These are phyloP conservation scores for Medicago lupulina DNA, from an alignment of 306 rosid genomes.

Conservation along the genomic window DNA sequence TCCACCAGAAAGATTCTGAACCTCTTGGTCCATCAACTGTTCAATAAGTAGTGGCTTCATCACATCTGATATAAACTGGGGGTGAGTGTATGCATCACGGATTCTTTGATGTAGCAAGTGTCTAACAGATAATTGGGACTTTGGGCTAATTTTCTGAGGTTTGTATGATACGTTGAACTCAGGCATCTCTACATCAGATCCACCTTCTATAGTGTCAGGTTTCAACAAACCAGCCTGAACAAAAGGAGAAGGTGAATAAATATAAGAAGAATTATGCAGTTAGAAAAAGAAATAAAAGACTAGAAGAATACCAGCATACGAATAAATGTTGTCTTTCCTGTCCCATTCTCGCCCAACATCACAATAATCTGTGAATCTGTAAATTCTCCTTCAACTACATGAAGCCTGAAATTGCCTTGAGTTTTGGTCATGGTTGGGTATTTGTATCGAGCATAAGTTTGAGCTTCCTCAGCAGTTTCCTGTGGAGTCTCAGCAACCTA, in stretches of 20 bases:
- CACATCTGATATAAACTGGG: background rate
- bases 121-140: background rate
- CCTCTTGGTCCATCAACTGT: background rate
- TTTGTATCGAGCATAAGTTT: conserved; percentile 87
- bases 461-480: conserved; percentile 89
- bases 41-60: background rate
- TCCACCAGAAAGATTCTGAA: background rate
- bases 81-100: background rate
- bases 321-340: conserved; percentile 97
- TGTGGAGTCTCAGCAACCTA: conserved; percentile 99
- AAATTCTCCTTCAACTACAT: conserved; percentile 88
- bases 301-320: conserved; percentile 89
- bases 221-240: background rate
- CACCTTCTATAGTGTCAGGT: background rate
- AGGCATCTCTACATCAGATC: background rate
- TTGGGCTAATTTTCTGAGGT: background rate
- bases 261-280: background rate
- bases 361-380: conserved; percentile 98
- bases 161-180: background rate
- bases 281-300: background rate
- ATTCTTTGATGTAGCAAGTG: background rate
- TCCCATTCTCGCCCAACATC: conserved; percentile 99
- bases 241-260: background rate
- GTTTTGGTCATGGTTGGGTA: conserved; percentile 95
- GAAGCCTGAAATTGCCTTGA: conserved; percentile 87